Conservation (phyloP, 305 asterid genomes). For the Rubia occidens region DNA sequence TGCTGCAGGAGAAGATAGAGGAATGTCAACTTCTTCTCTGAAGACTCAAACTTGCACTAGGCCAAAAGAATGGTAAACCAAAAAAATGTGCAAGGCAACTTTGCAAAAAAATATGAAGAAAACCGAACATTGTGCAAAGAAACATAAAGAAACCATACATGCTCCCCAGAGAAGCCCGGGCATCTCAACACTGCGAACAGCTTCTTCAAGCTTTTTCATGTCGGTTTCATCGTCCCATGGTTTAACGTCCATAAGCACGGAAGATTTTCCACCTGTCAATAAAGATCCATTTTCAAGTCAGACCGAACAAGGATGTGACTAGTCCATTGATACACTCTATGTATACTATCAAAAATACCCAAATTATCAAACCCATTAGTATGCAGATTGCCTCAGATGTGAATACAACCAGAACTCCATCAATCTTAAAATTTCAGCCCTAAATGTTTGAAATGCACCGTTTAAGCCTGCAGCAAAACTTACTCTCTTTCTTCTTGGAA, state of each 20-base stretch:
- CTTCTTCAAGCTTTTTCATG: slow-evolving; percentile 80
- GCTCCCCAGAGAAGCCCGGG: slow-evolving; percentile 91
- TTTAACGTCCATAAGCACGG: slow-evolving; percentile 83
- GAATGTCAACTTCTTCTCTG: not conserved
- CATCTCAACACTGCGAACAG: slow-evolving; percentile 54
- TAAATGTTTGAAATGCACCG: not conserved
- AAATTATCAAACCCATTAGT: not conserved
- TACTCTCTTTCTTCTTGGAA: slow-evolving; percentile 93
- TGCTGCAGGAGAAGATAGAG: slow-evolving; percentile 40
- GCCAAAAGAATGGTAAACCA: not conserved
- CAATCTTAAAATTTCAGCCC: not conserved
- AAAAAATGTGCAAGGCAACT: not conserved
- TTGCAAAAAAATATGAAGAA: too few relatives aligned
- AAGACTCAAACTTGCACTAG: not conserved
- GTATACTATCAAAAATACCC: not conserved
- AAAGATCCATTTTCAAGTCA: not conserved
- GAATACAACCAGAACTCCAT: not conserved
- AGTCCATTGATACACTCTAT: too few relatives aligned
- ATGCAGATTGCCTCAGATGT: too few relatives aligned
- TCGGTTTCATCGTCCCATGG: slow-evolving; percentile 99
- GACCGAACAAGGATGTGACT: too few relatives aligned
- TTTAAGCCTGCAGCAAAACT: slow-evolving; percentile 19
- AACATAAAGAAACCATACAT: slow-evolving; percentile 36
- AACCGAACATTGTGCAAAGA: not conserved
- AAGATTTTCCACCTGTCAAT: slow-evolving; percentile 82